phyloP scores from a whole-genome alignment of 129 eudicot species.

The Chrysanthemum lavandulifolium region DNA sequence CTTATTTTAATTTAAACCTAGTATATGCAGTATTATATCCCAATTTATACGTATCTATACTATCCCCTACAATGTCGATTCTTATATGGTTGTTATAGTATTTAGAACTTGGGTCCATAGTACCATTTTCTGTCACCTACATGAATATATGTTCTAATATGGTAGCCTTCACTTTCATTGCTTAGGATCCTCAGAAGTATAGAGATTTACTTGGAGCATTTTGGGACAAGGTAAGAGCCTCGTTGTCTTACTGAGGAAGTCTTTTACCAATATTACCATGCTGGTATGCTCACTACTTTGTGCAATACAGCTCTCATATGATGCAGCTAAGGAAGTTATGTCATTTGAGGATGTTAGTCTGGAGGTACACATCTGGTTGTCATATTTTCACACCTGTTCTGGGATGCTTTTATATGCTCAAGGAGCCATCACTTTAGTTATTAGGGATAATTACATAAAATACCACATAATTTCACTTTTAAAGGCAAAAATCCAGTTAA shows the following conservation, averaged over 20 bases:
- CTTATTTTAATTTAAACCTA: background rate
- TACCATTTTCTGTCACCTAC: background rate
- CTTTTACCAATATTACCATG: conserved; percentile 1
- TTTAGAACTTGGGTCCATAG: background rate
- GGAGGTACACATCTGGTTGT: conserved; percentile 45
- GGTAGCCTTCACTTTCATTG: conserved; percentile 8
- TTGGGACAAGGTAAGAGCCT: conserved; percentile 73
- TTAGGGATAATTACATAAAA: too few species aligned
- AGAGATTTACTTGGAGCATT: conserved; percentile 61
- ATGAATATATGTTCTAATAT: background rate
- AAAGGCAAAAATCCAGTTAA: too few species aligned
- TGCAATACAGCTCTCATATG: conserved; percentile 57
- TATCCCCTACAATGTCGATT: background rate
- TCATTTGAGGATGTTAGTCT: conserved; percentile 63
- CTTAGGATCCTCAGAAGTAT: conserved; percentile 59
- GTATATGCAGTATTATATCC: background rate
- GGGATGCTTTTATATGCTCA: background rate
- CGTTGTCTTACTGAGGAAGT: background rate
- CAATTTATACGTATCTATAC: background rate
- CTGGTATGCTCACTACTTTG: conserved; percentile 20
- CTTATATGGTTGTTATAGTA: background rate
- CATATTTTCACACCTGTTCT: background rate
- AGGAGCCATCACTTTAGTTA: background rate
- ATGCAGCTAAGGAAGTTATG: conserved; percentile 54
- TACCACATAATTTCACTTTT: too few species aligned